A percentile compares a stretch with the other conserved stretches of the same genome.
Conservation (phyloP, 2,329 filamentous ascomycete genomes). For the Sporothrix sp. region DNA sequence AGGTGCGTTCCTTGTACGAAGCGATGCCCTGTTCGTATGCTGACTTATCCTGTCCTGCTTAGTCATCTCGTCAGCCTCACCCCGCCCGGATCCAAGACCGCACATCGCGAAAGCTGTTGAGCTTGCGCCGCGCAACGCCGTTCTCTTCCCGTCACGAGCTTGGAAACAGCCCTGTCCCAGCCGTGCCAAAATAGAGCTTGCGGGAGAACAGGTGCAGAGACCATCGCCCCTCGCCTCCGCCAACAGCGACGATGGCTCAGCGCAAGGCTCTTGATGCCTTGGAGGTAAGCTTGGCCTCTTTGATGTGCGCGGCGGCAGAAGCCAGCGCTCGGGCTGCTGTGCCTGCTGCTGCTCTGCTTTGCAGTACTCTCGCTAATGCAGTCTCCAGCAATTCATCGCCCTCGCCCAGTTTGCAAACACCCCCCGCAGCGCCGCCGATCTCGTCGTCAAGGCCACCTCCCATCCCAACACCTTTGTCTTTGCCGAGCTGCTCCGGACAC, state of each 20-base stretch:
- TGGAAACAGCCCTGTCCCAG: too few relatives aligned
- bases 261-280: conserved; percentile 55
- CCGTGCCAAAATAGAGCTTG: too few relatives aligned
- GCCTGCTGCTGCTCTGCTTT: too few relatives aligned
- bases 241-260: conserved; percentile 55
- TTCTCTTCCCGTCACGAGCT: too few relatives aligned
- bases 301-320: too few relatives aligned
- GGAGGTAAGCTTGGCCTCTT: conserved; percentile 37
- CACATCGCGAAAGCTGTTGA: conserved; percentile 2
- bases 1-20: too few relatives aligned
- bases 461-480: conserved; percentile 86
- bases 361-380: too few relatives aligned
- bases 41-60: neutral
- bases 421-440: conserved; percentile 72
- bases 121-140: too few relatives aligned
- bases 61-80: conserved; percentile 11
- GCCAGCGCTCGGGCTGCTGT: too few relatives aligned
- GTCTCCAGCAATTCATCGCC: conserved; percentile 71
- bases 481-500: conserved; percentile 76
- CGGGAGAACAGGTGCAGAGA: too few relatives aligned
- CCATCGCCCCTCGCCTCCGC: too few relatives aligned
- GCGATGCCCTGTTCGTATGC: too few relatives aligned
- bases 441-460: conserved; percentile 82
- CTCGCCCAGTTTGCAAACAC: conserved; percentile 80
- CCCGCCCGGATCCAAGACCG: conserved; percentile 5